Evolutionary conservation across 2,329 filamentous ascomycete genomes (phyloP).

Genomic region (Colletotrichum navitas): DNA sequence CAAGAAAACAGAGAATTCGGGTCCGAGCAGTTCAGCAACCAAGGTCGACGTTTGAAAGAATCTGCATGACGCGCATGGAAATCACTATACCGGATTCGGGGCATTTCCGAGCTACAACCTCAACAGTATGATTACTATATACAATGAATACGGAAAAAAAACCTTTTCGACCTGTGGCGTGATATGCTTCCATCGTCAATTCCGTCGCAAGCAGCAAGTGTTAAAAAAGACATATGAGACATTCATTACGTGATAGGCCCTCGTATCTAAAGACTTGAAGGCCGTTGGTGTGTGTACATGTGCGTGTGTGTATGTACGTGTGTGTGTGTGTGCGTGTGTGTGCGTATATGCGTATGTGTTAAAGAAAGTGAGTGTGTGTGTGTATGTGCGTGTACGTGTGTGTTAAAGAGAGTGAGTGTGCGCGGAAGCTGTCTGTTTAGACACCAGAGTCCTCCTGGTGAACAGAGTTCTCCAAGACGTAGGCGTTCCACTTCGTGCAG

Average conservation of each 20-base stretch:
- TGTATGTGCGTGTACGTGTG: background rate
- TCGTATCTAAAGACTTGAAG: background rate
- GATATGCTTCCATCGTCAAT: background rate
- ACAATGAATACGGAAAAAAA: background rate
- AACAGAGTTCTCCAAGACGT: slow-evolving; percentile 27
- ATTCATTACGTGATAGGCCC: slow-evolving; percentile 1
- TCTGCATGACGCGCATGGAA: background rate
- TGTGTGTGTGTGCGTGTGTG: background rate
- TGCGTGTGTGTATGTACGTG: no score
- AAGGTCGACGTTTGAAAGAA: background rate
- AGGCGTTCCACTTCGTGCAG: slow-evolving; percentile 42
- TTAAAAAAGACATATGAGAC: background rate
- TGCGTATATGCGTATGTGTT: no score
- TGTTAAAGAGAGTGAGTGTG: background rate
- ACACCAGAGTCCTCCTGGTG: slow-evolving; percentile 45
- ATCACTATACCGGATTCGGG: no score
- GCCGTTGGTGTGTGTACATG: background rate
- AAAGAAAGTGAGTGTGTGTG: no score
- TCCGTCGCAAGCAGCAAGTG: no score
- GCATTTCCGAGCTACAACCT: background rate
- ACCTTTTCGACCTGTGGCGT: background rate
- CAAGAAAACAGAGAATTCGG: background rate
- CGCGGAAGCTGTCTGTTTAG: slow-evolving; percentile 8
- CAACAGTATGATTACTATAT: slow-evolving; percentile 1
- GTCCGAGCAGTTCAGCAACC: background rate